Evolutionary conservation across 2,329 filamentous ascomycete species (phyloP).

Genomic region (Blastomyces percursus): DNA sequence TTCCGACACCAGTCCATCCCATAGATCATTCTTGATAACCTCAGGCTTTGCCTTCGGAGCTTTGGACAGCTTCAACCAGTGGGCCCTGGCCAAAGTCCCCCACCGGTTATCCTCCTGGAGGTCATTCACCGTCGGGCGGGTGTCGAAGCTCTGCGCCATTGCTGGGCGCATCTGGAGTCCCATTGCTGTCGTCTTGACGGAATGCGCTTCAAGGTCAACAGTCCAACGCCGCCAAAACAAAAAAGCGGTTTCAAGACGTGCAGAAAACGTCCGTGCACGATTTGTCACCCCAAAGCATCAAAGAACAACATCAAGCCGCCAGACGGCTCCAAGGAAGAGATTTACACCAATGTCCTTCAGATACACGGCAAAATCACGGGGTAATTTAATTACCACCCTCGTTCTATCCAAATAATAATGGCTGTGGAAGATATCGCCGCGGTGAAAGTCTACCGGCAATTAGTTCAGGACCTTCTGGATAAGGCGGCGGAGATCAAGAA

Average conservation of each 20-base stretch:
- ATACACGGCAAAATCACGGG: not conserved
- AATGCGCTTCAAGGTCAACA: not conserved
- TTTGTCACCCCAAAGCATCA: not conserved
- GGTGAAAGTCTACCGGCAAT: conserved; percentile 37
- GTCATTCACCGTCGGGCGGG: conserved; percentile 33
- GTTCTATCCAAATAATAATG: conserved; percentile 18
- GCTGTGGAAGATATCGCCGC: conserved; percentile 25
- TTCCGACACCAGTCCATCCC: conserved; percentile 75
- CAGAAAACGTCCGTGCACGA: conserved; percentile 7
- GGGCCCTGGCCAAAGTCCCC: conserved; percentile 62
- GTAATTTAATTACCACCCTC: not conserved
- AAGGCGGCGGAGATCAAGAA: conserved; percentile 51
- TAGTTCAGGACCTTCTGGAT: conserved; percentile 48
- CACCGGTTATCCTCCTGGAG: conserved; percentile 37
- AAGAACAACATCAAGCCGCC: not conserved
- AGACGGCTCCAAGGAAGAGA: not conserved
- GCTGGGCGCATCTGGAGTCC: conserved; percentile 35
- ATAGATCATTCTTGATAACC: conserved; percentile 75
- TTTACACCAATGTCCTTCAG: not conserved
- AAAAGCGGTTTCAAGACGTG: not conserved
- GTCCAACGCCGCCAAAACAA: not conserved
- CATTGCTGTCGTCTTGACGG: conserved; percentile 19
- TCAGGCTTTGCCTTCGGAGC: conserved; percentile 67
- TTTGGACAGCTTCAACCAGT: conserved; percentile 68
- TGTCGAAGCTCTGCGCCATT: conserved; percentile 48